phyloP scores from a whole-genome alignment of 331 rosid genomes.

The Prunus yedoensis region DNA sequence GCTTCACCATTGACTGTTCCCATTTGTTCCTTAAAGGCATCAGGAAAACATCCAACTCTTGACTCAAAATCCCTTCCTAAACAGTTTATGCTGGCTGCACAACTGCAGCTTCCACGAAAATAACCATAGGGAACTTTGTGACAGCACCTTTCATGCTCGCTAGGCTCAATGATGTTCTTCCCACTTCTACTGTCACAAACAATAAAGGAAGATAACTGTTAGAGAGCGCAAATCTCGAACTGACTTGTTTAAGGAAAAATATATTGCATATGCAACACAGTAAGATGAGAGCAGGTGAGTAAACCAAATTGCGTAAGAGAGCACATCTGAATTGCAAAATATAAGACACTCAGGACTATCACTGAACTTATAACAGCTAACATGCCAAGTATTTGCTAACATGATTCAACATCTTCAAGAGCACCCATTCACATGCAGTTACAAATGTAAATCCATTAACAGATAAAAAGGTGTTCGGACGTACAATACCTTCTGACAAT shows the following conservation, averaged over 20 bases:
- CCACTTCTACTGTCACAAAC: slow-evolving; percentile 40
- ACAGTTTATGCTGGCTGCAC: slow-evolving; percentile 28
- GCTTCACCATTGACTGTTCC: slow-evolving; percentile 31
- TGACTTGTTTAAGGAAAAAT: background rate
- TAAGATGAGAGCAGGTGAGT: background rate
- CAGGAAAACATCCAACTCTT: slow-evolving; percentile 32
- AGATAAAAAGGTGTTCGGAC: background rate
- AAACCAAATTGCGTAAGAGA: background rate
- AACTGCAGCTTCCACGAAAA: slow-evolving; percentile 28
- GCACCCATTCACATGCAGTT: background rate
- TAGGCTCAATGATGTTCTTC: slow-evolving; percentile 29
- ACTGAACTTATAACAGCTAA: background rate
- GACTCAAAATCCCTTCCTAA: slow-evolving; percentile 32
- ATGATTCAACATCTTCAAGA: background rate
- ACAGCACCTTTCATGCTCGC: slow-evolving; percentile 32
- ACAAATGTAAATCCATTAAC: background rate
- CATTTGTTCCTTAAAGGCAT: slow-evolving; percentile 22
- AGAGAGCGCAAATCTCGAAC: slow-evolving; percentile 1
- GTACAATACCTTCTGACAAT: background rate
- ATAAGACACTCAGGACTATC: background rate
- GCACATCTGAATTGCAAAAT: background rate
- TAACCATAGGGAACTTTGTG: slow-evolving; percentile 33
- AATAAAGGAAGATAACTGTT: slow-evolving; percentile 15
- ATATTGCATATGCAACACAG: background rate
- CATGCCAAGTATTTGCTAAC: background rate